Evolutionary conservation across 805 yeast genomes (phyloP).

Genomic region (Kluyveromyces dobzhanskii): DNA sequence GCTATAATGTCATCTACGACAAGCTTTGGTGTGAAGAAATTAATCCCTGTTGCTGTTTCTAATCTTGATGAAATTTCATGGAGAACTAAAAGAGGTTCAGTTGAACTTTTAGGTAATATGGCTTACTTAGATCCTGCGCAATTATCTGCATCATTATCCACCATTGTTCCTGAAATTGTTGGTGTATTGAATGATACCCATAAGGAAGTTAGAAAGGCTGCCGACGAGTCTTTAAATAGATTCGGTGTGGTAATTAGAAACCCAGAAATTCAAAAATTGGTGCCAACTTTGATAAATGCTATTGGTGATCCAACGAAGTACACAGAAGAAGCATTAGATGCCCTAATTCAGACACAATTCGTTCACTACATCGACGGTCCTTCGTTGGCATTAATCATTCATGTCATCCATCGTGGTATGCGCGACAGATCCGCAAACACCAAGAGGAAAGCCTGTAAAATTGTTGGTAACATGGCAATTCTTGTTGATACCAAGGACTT

Average conservation of each 20-base stretch:
- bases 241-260: conserved; percentile 97
- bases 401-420: conserved; percentile 93
- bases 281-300: conserved; percentile 80
- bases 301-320: conserved; percentile 91
- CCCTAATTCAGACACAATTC: conserved; percentile 81
- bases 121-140: conserved; percentile 95
- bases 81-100: conserved; percentile 96
- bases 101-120: conserved; percentile 93
- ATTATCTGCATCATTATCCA: conserved; percentile 77
- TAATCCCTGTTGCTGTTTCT: conserved; percentile 84
- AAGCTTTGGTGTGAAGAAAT: conserved; percentile 79
- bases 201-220: conserved; percentile 94
- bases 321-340: conserved; percentile 82
- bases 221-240: conserved; percentile 76
- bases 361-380: conserved; percentile 98
- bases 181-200: conserved; percentile 92
- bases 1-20: conserved; percentile 87
- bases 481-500: conserved; percentile 84
- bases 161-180: conserved; percentile 93
- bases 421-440: conserved; percentile 88
- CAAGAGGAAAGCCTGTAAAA: conserved; percentile 91
- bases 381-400: conserved; percentile 87
- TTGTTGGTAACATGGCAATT: conserved; percentile 98
- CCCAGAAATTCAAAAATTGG: conserved; percentile 91
- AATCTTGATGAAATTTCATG: conserved; percentile 85